Percentiles rank a stretch among this genome's conserved stretches.
Conservation (phyloP, 345 rosid species). For the sweet orange (Citrus sinensis) region DVS_A1.0 CM039166.1:20425001-20425500, state of each 20-base stretch:
- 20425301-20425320: no score
- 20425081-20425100: conserved; percentile 49
- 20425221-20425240: background rate
- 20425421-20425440: no score
- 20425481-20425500: no score
- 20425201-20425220: conserved; percentile 1
- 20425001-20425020: background rate
- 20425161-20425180: background rate
- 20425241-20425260: background rate
- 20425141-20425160: background rate
- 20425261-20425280: background rate
- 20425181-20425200: background rate
- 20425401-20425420: no score
- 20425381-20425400: no score
- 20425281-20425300: background rate
- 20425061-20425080: conserved; percentile 48
- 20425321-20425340: no score
- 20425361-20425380: no score
- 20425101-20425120: conserved; percentile 50
- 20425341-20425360: no score
- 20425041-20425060: conserved; percentile 33
- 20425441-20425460: no score
- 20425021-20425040: conserved; percentile 12
- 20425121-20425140: background rate
- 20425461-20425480: no score